Evolutionary conservation across 1,284 basidiomycete genomes (phyloP).

Genomic region (Austroboletus niveus): DNA sequence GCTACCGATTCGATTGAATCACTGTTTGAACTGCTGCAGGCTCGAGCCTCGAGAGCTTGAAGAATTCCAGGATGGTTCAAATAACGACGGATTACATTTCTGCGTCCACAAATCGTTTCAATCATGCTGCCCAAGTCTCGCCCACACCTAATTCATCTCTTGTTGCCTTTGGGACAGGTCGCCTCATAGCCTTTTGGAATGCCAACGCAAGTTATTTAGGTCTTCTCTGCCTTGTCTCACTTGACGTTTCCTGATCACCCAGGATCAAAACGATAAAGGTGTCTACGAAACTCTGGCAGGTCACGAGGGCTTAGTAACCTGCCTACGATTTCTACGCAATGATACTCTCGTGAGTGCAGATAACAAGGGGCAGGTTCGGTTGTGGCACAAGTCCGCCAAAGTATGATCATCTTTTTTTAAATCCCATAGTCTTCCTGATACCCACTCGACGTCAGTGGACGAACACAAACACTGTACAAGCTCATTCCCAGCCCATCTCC

Average conservation of each 20-base stretch:
- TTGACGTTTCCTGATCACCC: slow-evolving; percentile 6
- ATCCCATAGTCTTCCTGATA: slow-evolving; percentile 20
- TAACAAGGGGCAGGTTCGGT: slow-evolving; percentile 59
- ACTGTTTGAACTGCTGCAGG: not conserved
- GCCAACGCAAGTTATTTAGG: slow-evolving; percentile 42
- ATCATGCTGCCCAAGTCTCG: slow-evolving; percentile 61
- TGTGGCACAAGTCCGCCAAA: slow-evolving; percentile 50
- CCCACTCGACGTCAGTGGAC: slow-evolving; percentile 49
- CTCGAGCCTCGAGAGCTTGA: not conserved
- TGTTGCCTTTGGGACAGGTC: slow-evolving; percentile 79
- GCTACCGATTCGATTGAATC: not conserved
- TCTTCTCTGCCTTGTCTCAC: not conserved
- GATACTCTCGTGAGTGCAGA: slow-evolving; percentile 68
- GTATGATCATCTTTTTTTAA: slow-evolving; percentile 21
- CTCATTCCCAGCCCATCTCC: slow-evolving; percentile 71
- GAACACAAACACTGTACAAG: slow-evolving; percentile 42
- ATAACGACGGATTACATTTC: slow-evolving; percentile 63
- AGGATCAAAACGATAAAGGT: slow-evolving; percentile 54
- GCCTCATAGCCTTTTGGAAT: slow-evolving; percentile 78
- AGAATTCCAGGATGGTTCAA: slow-evolving; percentile 11
- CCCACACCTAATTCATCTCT: slow-evolving; percentile 41
- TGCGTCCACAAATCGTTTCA: slow-evolving; percentile 75
- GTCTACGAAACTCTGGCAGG: slow-evolving; percentile 71
- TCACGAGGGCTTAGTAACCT: slow-evolving; percentile 75
- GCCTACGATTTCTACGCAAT: slow-evolving; percentile 60